Evolutionary conservation across 2,329 filamentous ascomycete genomes (phyloP), one percentile per base, ranked within the genome.

Genomic region (Diaporthe destruens): DNA sequence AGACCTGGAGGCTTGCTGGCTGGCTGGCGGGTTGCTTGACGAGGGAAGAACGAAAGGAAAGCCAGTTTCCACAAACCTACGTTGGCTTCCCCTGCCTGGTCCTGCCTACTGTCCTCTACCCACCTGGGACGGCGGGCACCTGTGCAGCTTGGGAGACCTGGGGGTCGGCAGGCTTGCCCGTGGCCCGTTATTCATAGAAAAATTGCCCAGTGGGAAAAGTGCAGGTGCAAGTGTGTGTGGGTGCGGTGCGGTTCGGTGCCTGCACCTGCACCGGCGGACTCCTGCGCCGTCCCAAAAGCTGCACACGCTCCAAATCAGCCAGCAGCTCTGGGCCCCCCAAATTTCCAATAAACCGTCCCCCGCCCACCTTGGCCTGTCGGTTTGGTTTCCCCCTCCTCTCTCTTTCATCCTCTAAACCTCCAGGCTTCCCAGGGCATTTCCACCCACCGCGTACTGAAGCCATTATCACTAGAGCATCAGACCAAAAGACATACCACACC

Each of bases 371-470:
- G 68, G 44, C 68, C 55, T 54, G 55, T 54, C 56, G 18, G 55
- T 61, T 61, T n/a, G 55, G 34, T 59, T 70, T 61, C 68, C 68
- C 68, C 56, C 68, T 70, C 55, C 53, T 70, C 68, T 70, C 68
- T 70, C 68, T 70, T 70, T 70, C 68, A 70, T 53, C 68, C 68
- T 70, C 68, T 70, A 70, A 70, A 70, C 68, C 68, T 70, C 68
- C 68, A 70, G 68, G 55, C 55, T 59, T 54, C 68, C 68, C 55
- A 70, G 68, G 68, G 53, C 68, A 57, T 61, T 70, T 14, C 68
- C 56, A 57, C 67, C 67, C 67, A 54, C 56, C 55, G 29, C 68
- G 57, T 61, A 61, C 68, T 44, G 29, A 42, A 61, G 55, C 55
- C 44, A 61, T 61, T 49, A 70, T 70, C 55, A 70, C 56, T 70